Conservation (phyloP, 192 early-diverging fungal genomes). For the Cladochytrium replicatum region DNA sequence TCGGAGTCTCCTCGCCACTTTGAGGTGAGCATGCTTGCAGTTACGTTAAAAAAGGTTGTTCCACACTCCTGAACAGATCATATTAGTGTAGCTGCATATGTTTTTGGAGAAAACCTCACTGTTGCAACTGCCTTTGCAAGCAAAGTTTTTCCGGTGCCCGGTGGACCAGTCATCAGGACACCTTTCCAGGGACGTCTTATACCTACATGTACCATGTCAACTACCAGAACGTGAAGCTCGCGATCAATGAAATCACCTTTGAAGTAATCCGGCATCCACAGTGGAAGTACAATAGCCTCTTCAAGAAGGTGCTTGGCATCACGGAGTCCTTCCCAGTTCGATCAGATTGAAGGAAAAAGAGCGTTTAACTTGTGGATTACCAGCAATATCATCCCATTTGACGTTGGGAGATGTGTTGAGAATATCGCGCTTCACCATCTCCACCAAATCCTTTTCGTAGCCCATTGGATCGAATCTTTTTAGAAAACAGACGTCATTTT, state of each 20-base stretch:
- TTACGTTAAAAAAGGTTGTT: constrained; percentile 57
- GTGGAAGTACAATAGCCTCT: constrained; percentile 54
- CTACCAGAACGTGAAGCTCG: no score
- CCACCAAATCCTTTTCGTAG: constrained; percentile 54
- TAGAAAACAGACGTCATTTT: neutral
- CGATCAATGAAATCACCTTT: constrained; percentile 22
- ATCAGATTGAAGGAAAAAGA: neutral
- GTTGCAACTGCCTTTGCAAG: constrained; percentile 56
- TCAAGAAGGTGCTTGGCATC: constrained; percentile 51
- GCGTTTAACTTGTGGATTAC: constrained; percentile 6
- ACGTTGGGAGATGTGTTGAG: constrained; percentile 43
- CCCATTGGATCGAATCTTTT: constrained; percentile 37
- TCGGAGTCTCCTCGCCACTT: constrained; percentile 57
- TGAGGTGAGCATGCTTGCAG: constrained; percentile 45
- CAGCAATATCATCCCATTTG: constrained; percentile 49
- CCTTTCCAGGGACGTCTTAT: constrained; percentile 54
- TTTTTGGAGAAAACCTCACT: constrained; percentile 87
- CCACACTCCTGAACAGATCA: constrained; percentile 59
- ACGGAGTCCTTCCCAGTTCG: constrained; percentile 35
- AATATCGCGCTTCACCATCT: constrained; percentile 54
- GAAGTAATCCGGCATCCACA: constrained; percentile 61
- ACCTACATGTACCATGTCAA: no score
- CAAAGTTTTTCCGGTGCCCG: constrained; percentile 54
- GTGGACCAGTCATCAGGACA: constrained; percentile 52
- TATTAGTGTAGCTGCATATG: constrained; percentile 97